Base-by-base conservation (phyloP, 139 green algal genomes). In the Micractinium conductrix region DNA sequence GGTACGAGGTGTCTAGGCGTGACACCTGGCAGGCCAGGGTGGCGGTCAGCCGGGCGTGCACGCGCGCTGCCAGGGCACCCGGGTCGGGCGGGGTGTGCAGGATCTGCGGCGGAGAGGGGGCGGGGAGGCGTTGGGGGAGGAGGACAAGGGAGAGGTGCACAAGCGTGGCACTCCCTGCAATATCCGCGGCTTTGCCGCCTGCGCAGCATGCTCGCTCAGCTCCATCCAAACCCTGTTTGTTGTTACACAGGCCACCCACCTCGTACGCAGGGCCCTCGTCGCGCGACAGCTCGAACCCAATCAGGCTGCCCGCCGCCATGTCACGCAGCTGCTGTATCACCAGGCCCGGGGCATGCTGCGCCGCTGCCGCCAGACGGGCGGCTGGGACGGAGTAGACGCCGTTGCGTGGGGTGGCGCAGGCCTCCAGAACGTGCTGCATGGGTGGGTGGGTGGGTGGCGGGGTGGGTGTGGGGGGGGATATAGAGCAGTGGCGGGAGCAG, bases 281-380 rank as follows among this genome's bases (percentile, higher is more conserved):
- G 19, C 72, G 84, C 30, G 82, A 85, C 50, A 93, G 40, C 87
- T 95, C 89, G 84, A 95, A 95, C 16, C 88, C 85, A 35, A 97
- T 89, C 82, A 93, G 87, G 1, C 89, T 68, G 38, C 53, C 35
- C 0, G 69, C 45, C 16, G 94, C 93, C 43, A 97, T 86, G 50
- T 81, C 82, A 26, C 86, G 45, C 71, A 96, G 85, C 72, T 93
- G 85, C 60, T 85, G 43, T 43, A 84, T 67, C 45, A 65, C n/a
- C 24, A 58, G 19, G 7, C 53, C 45, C 33, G 85, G 78, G 17
- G 86, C 24, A 35, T 76, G 3, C 43, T 74, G 42, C 6, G 62
- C 50, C 1, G 33, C 44, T 26, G 45, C 48, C 14, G 81, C 84
- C 16, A 93, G 65, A 1, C 84, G 58, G 10, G 68, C 79, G 1